Evolutionary conservation across 2,329 filamentous ascomycete genomes (phyloP), one percentile per base, ranked within the genome.

Genomic region (Alternaria arborescens): DNA sequence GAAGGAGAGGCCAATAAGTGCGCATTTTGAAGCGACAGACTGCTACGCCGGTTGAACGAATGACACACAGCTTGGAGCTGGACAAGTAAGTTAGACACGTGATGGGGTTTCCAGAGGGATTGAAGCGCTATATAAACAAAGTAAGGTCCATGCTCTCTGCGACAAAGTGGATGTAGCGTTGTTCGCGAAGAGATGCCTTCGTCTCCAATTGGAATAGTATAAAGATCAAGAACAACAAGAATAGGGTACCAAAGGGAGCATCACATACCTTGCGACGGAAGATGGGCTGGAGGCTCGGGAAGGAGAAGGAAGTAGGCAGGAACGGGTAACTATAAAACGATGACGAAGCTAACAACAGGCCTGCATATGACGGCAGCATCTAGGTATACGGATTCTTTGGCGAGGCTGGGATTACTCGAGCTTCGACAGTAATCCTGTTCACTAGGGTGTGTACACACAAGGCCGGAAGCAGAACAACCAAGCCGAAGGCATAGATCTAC

Each of bases 21-120:
- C 66, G 74, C 76, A 78, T 78, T 22, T 74, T 68, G 52, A 55
- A 76, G 70, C 63, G 71, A 73, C 53, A 55, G 72, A 70, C 65
- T 69, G 68, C 58, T 70, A 64, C 61, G 65, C 65, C 62, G 61
- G 65, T 61, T 66, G 63, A 73, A 68, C 58, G 66, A 76, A 53
- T 67, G 69, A 62, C 60, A 69, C 62, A 62, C 64, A 60, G 65
- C 65, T 61, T 55, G 58, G 61, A 61, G 66, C 71, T 74, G 61
- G 20, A 36, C 32, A 32, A 54, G 53, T 70, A 40, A 67, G 70
- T 61, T 56, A 62, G 52, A 51, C 68, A 73, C 66, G 69, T 73
- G 64, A 71, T 51, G 59, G 7, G 44, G 22, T 42, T 22, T 11
- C 1, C 14, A 18, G n/a, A 40, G 5, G 20, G 7, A 34, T 38